A percentile compares a stretch with the other conserved stretches of the same genome.
These are phyloP conservation scores for Pseudogymnoascus sp. DNA, from an alignment of 2,329 filamentous ascomycete species.

Conservation along the genomic window DNA sequence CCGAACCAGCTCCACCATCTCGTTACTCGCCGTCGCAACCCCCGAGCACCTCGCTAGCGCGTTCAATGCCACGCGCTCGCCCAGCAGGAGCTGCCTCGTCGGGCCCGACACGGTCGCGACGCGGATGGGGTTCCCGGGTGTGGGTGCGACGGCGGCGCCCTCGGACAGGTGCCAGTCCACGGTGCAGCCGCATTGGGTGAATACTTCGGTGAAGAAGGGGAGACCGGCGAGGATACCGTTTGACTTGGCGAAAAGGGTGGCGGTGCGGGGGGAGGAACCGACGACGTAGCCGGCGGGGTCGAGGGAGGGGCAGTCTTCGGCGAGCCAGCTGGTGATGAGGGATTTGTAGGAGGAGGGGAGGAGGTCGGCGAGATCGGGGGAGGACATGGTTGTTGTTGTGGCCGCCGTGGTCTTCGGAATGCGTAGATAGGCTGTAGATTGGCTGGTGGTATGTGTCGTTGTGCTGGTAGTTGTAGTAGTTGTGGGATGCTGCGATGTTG, in stretches of 20 bases:
- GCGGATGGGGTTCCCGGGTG: slow-evolving; percentile 42
- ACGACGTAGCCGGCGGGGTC: slow-evolving; percentile 98
- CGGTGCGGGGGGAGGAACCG: slow-evolving; percentile 57
- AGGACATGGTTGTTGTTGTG: background rate
- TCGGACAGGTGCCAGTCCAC: slow-evolving; percentile 82
- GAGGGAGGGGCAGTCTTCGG: slow-evolving; percentile 92
- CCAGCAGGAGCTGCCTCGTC: slow-evolving; percentile 69
- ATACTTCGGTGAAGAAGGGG: slow-evolving; percentile 93
- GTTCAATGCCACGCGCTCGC: slow-evolving; percentile 88
- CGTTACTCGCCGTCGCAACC: slow-evolving; percentile 63
- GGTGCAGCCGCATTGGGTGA: slow-evolving; percentile 80
- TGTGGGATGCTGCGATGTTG: background rate
- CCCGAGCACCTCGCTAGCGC: slow-evolving; percentile 85
- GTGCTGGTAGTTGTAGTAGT: background rate
- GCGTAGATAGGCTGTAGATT: background rate
- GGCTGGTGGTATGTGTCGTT: background rate
- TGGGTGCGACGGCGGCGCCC: slow-evolving; percentile 60
- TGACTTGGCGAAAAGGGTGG: slow-evolving; percentile 64
- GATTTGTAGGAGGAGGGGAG: slow-evolving; percentile 80
- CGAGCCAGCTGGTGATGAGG: slow-evolving; percentile 75
- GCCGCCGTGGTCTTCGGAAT: background rate
- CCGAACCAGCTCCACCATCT: slow-evolving; percentile 49
- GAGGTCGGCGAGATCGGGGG: slow-evolving; percentile 55
- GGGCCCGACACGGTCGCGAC: slow-evolving; percentile 82
- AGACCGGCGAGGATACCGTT: slow-evolving; percentile 78